Evolutionary conservation across 306 rosid species (phyloP).

Genomic region (Abrus precatorius): DNA sequence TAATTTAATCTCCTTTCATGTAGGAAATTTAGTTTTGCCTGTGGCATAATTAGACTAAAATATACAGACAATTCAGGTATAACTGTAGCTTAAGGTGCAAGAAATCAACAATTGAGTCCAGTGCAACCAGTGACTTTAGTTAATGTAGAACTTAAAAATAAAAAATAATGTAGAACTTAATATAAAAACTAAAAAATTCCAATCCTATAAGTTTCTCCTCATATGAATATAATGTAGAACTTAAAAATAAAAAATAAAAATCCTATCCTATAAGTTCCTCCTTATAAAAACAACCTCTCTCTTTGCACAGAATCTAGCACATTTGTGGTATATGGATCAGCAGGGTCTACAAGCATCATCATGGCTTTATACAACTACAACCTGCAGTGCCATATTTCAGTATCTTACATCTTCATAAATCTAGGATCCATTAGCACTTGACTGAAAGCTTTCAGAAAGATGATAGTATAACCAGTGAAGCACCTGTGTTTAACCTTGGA

Average conservation of each 20-base stretch:
- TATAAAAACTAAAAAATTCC: background rate
- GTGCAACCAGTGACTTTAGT: slow-evolving; percentile 14
- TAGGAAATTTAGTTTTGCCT: slow-evolving; percentile 22
- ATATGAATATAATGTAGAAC: background rate
- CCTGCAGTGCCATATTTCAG: slow-evolving; percentile 24
- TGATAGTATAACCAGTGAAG: slow-evolving; percentile 3
- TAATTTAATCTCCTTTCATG: too few species aligned
- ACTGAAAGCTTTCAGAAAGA: background rate
- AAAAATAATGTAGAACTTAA: background rate
- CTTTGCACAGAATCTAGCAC: slow-evolving; percentile 19
- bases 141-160: background rate
- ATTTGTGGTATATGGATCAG: slow-evolving; percentile 27
- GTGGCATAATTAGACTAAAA: slow-evolving; percentile 2
- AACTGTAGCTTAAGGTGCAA: background rate
- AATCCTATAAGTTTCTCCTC: background rate
- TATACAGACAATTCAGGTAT: background rate
- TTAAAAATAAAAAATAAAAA: background rate
- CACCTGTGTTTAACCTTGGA: background rate
- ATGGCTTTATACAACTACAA: background rate
- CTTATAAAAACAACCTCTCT: background rate
- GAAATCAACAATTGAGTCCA: background rate
- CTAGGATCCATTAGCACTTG: slow-evolving; percentile 20
- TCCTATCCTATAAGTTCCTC: slow-evolving; percentile 8
- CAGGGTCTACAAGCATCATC: slow-evolving; percentile 3
- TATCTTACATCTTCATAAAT: slow-evolving; percentile 32